Evolutionary conservation across 164 flowering plant genomes (phyloP), one percentile per base, ranked within the genome.

Genomic region (Saururus chinensis): DNA sequence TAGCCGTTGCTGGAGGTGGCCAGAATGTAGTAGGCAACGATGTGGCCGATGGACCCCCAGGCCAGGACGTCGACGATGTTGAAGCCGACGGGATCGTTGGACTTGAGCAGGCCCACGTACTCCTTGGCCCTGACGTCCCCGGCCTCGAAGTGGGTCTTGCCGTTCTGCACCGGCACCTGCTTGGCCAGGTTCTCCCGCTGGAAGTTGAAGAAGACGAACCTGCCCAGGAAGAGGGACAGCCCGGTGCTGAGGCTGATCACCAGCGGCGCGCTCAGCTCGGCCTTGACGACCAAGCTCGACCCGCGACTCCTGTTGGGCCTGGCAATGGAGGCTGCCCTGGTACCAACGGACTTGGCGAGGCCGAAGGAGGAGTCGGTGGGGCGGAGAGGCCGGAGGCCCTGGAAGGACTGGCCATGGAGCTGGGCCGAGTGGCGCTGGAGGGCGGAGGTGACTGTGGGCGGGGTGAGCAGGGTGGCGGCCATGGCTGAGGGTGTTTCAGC

Each of bases 141-240:
- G 0, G 97, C 98, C 68, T 93, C 98, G 70, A 89, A 93, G 70
- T 93, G 98, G 57, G 92, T 84, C 66, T 75, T 0, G 0, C 98
- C 98, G 62, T 93, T 93, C 74, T 93, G 98, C 82, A 73, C 90
- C 3, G 98, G 98, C 24, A 88, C 66, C 64, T 89, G 98, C 53
- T 89, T 93, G 4, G 97, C 96, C 60, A 85, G 95, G 69, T 93
- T 93, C 76, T 93, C 98, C 53, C 98, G 76, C 75, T 93, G 98
- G 82, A 93, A 93, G 71, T 84, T 86, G 80, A 93, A 93, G 98
- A 93, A 93, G 12, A 93, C 98, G 69, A 93, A 93, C 71, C 98
- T 72, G 0, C 98, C 98, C 59, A 93, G 49, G 89, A 93, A 89
- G n/a, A 89, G 80, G 2, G 98, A 93, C 6, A 89, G 73, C 14